These are phyloP conservation scores for Leccinellum albellum DNA, from an alignment of 768 basidiomycete species.

Conservation along the genomic window DNA sequence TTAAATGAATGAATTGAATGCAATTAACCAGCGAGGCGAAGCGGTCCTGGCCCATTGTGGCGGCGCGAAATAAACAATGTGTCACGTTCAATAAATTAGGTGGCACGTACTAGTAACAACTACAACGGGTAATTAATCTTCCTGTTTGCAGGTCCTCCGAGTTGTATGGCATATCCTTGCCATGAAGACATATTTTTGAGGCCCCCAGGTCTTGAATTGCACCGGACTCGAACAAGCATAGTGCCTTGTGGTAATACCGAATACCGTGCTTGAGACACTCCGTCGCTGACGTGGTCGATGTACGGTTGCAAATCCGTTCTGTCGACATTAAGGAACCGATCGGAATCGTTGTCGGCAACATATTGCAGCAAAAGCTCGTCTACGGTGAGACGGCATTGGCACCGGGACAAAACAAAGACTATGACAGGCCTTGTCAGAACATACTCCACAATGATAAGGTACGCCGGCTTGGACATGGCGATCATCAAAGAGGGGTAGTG, in stretches of 20 bases:
- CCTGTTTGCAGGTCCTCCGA: no score
- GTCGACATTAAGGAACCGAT: conserved; percentile 88
- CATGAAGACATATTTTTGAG: conserved; percentile 69
- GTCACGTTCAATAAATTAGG: no score
- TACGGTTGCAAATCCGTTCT: conserved; percentile 80
- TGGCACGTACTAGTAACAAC: no score
- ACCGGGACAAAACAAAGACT: conserved; percentile 87
- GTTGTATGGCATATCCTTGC: no score
- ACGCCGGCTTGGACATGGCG: conserved; percentile 97
- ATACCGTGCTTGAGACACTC: conserved; percentile 88
- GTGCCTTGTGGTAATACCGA: conserved; percentile 93
- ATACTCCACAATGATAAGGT: conserved; percentile 87
- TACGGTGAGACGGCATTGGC: conserved; percentile 92
- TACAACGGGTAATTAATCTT: no score
- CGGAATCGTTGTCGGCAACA: conserved; percentile 76
- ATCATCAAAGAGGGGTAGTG: conserved; percentile 99
- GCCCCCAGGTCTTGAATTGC: conserved; percentile 94
- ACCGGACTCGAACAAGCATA: conserved; percentile 87
- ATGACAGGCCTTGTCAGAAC: conserved; percentile 84
- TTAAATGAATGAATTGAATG: no score
- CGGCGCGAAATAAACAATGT: no score
- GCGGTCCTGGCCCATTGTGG: no score
- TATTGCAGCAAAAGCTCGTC: conserved; percentile 89
- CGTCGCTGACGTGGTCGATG: conserved; percentile 78
- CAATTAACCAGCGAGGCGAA: no score